A percentile compares a stretch with the other conserved stretches of the same genome.
These are phyloP conservation scores for Alternaria brassicae DNA, from an alignment of 2,329 filamentous ascomycete species.

Conservation along the genomic window DNA sequence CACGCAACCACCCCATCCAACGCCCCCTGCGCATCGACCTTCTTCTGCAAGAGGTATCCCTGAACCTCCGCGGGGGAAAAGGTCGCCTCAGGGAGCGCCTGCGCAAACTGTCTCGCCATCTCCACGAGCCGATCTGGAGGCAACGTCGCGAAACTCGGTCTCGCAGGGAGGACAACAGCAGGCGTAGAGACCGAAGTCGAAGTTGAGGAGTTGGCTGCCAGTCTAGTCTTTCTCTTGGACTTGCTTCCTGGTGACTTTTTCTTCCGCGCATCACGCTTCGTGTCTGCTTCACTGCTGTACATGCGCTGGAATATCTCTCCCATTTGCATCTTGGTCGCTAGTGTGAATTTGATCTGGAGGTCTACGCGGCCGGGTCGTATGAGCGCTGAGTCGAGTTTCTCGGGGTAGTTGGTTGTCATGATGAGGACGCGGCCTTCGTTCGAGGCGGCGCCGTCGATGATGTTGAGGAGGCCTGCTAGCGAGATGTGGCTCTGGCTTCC, in stretches of 20 bases:
- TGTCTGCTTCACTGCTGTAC: conserved; percentile 18
- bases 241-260: not conserved
- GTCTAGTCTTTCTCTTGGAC: not conserved
- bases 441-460: conserved; percentile 81
- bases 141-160: not conserved
- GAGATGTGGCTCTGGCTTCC: conserved; percentile 63
- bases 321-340: conserved; percentile 19
- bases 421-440: conserved; percentile 64
- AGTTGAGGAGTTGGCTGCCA: not conserved
- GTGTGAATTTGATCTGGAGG: conserved; percentile 41
- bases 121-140: not conserved
- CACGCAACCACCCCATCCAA: conserved; percentile 1
- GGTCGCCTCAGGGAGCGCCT: conserved; percentile 4
- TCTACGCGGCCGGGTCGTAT: conserved; percentile 69
- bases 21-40: conserved; percentile 13
- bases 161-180: not conserved
- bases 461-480: conserved; percentile 80
- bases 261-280: not conserved
- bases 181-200: no score
- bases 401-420: conserved; percentile 38
- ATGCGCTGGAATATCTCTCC: conserved; percentile 29
- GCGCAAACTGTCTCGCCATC: conserved; percentile 15
- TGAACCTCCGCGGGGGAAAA: conserved; percentile 26
- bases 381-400: conserved; percentile 58
- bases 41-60: conserved; percentile 16